Evolutionary conservation across 164 flowering plant species (phyloP), one percentile per base, ranked within the genome.

Genomic region (Tetrastigma voinierianum): DNA sequence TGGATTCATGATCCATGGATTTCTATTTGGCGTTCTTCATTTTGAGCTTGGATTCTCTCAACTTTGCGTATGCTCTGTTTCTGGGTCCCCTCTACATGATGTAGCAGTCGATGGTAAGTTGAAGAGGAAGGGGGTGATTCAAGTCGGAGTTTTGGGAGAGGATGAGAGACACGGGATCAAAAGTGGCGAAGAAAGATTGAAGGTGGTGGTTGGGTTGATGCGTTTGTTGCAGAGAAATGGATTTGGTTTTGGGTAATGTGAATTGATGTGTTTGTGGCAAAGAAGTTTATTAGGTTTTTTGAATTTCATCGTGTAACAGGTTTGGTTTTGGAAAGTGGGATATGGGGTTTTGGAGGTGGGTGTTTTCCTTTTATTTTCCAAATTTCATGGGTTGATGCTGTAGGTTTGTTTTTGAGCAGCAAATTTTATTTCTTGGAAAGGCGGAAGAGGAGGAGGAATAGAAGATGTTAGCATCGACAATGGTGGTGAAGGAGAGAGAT

Each of bases 51-150:
- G n/a, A n/a, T n/a, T n/a, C n/a, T n/a, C n/a, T n/a, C n/a, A n/a
- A n/a, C 44, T 74, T 73, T 0, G 95, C 78, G 74, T 91, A 91
- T 3, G 79, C 88, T 43, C 69, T 63, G 82, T 87, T 89, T 57
- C 83, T 78, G 21, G 84, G 83, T 1, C 97, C 83, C 65, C 83
- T 77, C 72, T 76, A 80, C 80, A 76, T 66, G 61, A 52, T 3
- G 45, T 46, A 72, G 20, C 60, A 51, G 46, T 79, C 82, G 4
- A 76, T 59, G 2, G 66, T 51, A 64, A 70, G 75, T 13, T 68
- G 65, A 17, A 74, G 68, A 14, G 74, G 45, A 4, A 70, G 43
- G 2, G 76, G 71, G 15, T 40, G 46, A 18, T 61, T 5, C 16
- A 77, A 48, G 43, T 9, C 32, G 3, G 83, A 66, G 55, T 75